These are phyloP conservation scores for Orbilia javanica DNA, from an alignment of 2,329 filamentous ascomycete species.

Conservation along the genomic window DNA sequence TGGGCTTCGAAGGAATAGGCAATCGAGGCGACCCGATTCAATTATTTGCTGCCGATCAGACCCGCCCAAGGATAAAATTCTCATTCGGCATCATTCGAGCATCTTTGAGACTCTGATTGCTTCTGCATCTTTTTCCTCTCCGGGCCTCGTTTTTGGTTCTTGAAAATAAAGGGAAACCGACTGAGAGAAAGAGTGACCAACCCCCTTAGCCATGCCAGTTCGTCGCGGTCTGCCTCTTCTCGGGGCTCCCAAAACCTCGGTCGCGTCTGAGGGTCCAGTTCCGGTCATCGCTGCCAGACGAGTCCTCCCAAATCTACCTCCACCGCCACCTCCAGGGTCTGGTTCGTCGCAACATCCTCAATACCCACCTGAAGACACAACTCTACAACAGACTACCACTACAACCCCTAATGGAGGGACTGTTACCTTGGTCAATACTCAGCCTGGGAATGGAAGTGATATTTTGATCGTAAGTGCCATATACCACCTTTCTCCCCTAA, in stretches of 20 bases:
- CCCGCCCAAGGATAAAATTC: constrained; percentile 54
- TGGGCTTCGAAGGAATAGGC: constrained; percentile 24
- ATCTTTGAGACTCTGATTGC: background rate
- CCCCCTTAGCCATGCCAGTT: constrained; percentile 38
- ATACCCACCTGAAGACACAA: constrained; percentile 56
- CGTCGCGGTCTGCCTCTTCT: constrained; percentile 51
- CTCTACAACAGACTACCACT: constrained; percentile 58
- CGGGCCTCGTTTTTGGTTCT: background rate
- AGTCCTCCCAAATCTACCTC: constrained; percentile 55
- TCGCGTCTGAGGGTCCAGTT: constrained; percentile 56
- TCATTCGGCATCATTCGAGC: constrained; percentile 25
- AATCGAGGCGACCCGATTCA: constrained; percentile 42
- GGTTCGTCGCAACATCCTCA: constrained; percentile 58
- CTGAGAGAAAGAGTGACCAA: background rate
- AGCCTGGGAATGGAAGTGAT: constrained; percentile 57
- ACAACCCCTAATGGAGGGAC: constrained; percentile 58
- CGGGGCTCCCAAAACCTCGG: constrained; percentile 58
- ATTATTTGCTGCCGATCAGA: constrained; percentile 49
- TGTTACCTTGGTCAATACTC: constrained; percentile 56
- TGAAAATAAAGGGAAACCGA: background rate
- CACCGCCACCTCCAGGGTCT: constrained; percentile 54
- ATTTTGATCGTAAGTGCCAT: constrained; percentile 55
- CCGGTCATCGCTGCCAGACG: constrained; percentile 55
- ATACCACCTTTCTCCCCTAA: background rate
- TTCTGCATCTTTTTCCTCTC: constrained; percentile 1